Evolutionary conservation across 768 basidiomycete species (phyloP), one percentile per base, ranked within the genome.

Genomic region (Chalciporus chontae): DNA sequence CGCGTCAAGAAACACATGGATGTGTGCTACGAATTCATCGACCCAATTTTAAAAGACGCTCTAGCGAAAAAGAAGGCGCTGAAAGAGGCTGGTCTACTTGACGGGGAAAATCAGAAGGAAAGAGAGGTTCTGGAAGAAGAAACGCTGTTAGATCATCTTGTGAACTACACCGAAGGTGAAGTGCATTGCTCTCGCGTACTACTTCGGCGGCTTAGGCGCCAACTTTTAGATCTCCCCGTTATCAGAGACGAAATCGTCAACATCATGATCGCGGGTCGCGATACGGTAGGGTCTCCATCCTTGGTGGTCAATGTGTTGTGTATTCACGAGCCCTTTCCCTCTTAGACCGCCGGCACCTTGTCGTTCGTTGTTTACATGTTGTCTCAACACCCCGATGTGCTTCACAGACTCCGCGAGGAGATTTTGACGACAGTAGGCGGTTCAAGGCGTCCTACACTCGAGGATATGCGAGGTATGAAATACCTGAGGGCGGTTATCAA

Each of bases 41-140:
- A 80, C 37, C 79, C 79, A 1, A 77, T 85, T 45, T 43, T 84
- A 53, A 51, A 64, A 38, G 71, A 76, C 34, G 80, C 79, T 5
- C 50, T 83, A 4, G 60, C 62, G 55, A 72, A 69, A 54, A 75
- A 71, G 57, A 62, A 58, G 42, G 59, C 53, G 19, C 43, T 37
- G 45, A 51, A 54, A 6, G 64, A 62, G 9, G 51, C 55, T 8
- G 58, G 54, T 18, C 62, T 67, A 23, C 59, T 51, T 19, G 13
- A 46, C 26, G 49, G 53, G 2, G 48, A 53, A 40, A 23, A 23
- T 3, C 24, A 47, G 15, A 55, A 42, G 24, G 54, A 55, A 21
- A 49, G 32, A 17, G 57, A 50, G 13, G 53, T 40, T 3, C 9
- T 29, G 23, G 67, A 67, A 26, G 66, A 53, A 15, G 57, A 67